Conservation (phyloP, 805 yeast genomes). For the Hyphopichia homilentoma region DNA sequence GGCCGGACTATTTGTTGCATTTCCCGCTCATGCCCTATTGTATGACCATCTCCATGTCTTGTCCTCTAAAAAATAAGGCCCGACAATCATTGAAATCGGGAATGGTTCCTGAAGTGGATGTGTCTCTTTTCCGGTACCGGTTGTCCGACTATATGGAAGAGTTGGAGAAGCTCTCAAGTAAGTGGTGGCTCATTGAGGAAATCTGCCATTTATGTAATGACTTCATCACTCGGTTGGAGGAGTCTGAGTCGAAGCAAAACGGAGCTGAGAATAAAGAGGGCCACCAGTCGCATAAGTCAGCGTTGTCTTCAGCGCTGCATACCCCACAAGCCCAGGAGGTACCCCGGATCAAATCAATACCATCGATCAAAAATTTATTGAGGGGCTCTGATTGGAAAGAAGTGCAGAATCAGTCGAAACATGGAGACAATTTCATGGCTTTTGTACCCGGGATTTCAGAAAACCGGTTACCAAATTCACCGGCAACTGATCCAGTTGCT, state of each 20-base stretch:
- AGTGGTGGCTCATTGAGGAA: slow-evolving; percentile 29
- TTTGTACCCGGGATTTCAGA: too few species aligned
- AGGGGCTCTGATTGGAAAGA: not conserved
- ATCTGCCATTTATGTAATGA: slow-evolving; percentile 18
- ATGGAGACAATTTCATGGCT: too few species aligned
- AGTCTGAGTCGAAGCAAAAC: not conserved
- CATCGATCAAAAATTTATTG: slow-evolving; percentile 7
- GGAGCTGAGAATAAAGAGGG: not conserved
- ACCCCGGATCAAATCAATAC: slow-evolving; percentile 2
- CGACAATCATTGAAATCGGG: slow-evolving; percentile 2
- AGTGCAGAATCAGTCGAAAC: not conserved
- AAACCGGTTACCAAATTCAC: not conserved
- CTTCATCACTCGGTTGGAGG: slow-evolving; percentile 14
- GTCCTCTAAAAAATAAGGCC: slow-evolving; percentile 16
- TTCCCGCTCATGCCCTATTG: slow-evolving; percentile 26
- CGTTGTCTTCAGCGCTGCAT: too few species aligned
- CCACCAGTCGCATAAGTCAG: not conserved
- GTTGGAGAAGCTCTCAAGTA: slow-evolving; percentile 15
- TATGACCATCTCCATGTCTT: slow-evolving; percentile 23
- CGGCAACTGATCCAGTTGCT: not conserved
- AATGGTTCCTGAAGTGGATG: slow-evolving; percentile 4
- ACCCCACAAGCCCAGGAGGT: too few species aligned
- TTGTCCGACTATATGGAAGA: slow-evolving; percentile 16
- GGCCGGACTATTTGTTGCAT: slow-evolving; percentile 15
- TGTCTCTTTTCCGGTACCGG: slow-evolving; percentile 5